phyloP scores from a whole-genome alignment of 2,329 filamentous ascomycete species.

The Ceratocystis lukuohia region DNA sequence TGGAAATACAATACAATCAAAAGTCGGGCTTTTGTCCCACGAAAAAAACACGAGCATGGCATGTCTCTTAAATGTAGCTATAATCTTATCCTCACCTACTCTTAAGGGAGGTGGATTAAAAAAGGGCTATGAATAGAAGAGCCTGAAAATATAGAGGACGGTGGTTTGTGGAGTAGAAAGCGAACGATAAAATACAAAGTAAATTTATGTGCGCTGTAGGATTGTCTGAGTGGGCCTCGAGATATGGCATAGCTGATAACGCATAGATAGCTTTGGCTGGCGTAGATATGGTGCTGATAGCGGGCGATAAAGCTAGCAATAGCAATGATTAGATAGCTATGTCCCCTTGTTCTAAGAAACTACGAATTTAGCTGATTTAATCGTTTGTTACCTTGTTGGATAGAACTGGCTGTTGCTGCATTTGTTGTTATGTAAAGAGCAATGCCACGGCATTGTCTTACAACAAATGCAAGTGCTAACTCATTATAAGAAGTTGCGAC shows the following conservation, averaged over 20 bases:
- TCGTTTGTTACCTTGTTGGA: not conserved
- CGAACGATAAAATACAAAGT: not conserved
- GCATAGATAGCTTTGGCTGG: constrained; percentile 2
- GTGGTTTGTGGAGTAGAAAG: not conserved
- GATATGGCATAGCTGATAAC: not conserved
- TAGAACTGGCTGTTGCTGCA: not conserved
- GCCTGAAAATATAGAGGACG: too few relatives aligned
- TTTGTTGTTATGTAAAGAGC: not conserved
- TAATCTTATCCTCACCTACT: too few relatives aligned
- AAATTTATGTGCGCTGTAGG: not conserved
- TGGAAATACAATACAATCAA: not conserved
- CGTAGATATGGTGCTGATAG: not conserved
- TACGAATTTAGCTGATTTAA: not conserved
- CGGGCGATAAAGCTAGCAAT: not conserved
- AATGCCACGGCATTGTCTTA: not conserved
- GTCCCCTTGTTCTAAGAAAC: not conserved
- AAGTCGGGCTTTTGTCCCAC: too few relatives aligned
- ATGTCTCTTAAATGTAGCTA: too few relatives aligned
- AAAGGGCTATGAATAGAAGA: too few relatives aligned
- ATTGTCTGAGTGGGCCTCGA: not conserved
- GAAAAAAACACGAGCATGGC: too few relatives aligned
- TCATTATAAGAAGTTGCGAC: not conserved
- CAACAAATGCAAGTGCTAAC: not conserved
- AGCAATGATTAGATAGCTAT: constrained; percentile 5
- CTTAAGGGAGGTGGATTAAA: too few relatives aligned